Conservation (phyloP, 805 yeast species). For the Candida montana region DNA sequence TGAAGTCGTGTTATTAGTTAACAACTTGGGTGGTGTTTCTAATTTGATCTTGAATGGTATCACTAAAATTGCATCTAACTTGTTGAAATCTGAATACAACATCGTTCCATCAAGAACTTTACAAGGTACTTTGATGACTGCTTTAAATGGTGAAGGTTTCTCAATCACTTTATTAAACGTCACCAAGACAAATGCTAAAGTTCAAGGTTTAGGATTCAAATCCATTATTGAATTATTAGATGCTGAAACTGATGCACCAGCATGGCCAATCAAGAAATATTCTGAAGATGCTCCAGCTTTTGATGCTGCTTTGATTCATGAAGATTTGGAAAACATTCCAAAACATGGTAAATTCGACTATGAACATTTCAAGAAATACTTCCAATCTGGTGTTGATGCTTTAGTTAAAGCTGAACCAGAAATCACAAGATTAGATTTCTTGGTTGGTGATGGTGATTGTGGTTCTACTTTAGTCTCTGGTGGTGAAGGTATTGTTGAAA, state of each 20-base stretch:
- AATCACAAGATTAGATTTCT: constrained; percentile 78
- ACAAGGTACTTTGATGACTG: constrained; percentile 80
- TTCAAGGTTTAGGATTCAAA: constrained; percentile 23
- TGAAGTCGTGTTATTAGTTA: constrained; percentile 66
- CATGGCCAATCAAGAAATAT: constrained; percentile 50
- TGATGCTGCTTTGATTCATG: constrained; percentile 26
- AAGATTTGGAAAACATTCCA: constrained; percentile 27
- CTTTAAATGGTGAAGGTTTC: constrained; percentile 89
- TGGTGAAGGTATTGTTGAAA: constrained; percentile 61
- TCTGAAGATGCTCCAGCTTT: constrained; percentile 26
- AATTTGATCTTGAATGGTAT: constrained; percentile 72
- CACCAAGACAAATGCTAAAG: constrained; percentile 40
- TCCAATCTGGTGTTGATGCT: constrained; percentile 45
- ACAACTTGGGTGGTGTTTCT: constrained; percentile 89
- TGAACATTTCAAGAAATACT: constrained; percentile 28
- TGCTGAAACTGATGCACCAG: constrained; percentile 71
- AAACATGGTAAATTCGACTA: constrained; percentile 33
- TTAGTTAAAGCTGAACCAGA: constrained; percentile 68
- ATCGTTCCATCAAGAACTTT: constrained; percentile 64
- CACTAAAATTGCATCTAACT: constrained; percentile 50
- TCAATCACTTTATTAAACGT: constrained; percentile 76
- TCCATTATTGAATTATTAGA: constrained; percentile 55
- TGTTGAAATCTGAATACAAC: constrained; percentile 46
- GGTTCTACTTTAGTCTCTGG: constrained; percentile 88
- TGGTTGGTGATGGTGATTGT: constrained; percentile 96